Evolutionary conservation across 768 basidiomycete genomes (phyloP).

Genomic region (Xanthoconium stramineum): DNA sequence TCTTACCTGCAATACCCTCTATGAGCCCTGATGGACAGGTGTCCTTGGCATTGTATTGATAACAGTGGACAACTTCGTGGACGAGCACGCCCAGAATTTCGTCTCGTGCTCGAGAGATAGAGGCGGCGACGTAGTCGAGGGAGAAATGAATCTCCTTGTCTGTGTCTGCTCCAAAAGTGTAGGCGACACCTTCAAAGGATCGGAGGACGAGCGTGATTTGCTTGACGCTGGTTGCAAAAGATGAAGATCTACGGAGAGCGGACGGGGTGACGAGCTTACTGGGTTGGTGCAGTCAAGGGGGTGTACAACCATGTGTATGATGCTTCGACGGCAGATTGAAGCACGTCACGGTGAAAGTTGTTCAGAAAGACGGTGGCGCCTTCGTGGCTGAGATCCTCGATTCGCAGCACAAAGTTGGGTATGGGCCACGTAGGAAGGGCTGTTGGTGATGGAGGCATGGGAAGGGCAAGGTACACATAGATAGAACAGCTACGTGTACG

Average conservation of each 20-base stretch:
- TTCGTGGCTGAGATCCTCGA: conserved; percentile 59
- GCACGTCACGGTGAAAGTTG: conserved; percentile 40
- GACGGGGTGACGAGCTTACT: conserved; percentile 34
- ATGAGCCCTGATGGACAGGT: conserved; percentile 68
- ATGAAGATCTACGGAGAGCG: conserved; percentile 5
- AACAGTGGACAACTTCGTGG: conserved; percentile 81
- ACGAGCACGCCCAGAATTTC: conserved; percentile 71
- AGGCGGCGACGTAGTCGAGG: conserved; percentile 55
- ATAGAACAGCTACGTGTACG: conserved; percentile 2
- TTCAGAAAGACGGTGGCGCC: conserved; percentile 57
- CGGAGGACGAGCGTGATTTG: conserved; percentile 58
- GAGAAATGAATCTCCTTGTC: conserved; percentile 78
- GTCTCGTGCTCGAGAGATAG: conserved; percentile 40
- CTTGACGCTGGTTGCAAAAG: conserved; percentile 40
- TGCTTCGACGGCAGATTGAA: conserved; percentile 38
- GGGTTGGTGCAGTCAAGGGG: conserved; percentile 43
- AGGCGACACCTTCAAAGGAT: conserved; percentile 67
- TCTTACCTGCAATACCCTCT: conserved; percentile 74
- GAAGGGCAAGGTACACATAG: background rate
- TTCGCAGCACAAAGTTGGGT: conserved; percentile 51
- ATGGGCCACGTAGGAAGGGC: conserved; percentile 44
- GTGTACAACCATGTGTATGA: conserved; percentile 44
- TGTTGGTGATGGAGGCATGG: conserved; percentile 22
- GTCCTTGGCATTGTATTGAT: conserved; percentile 60
- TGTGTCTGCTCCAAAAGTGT: conserved; percentile 52